A percentile compares a stretch with the other conserved stretches of the same genome.
These are phyloP conservation scores for Skeletonema potamos DNA, from an alignment of 108 stramenopile genomes.

Conservation along the genomic window DNA sequence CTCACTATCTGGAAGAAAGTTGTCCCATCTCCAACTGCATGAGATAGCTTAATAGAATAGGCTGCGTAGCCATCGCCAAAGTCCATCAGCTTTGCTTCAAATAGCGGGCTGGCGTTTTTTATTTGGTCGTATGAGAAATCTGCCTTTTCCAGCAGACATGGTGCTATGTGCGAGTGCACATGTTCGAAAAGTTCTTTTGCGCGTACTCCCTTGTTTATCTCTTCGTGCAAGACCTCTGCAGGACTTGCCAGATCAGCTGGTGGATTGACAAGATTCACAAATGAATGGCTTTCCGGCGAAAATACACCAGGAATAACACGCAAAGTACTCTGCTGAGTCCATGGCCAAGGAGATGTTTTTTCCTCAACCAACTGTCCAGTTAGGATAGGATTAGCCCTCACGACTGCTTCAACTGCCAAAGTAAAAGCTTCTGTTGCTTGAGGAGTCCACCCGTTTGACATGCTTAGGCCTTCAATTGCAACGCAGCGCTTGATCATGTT, in stretches of 20 bases:
- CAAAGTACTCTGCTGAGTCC: conserved; percentile 17
- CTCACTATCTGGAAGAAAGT: conserved; percentile 46
- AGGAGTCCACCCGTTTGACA: conserved; percentile 42
- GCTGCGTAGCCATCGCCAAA: conserved; percentile 48
- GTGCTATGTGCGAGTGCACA: conserved; percentile 26
- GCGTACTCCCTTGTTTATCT: neutral
- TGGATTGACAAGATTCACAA: conserved; percentile 30
- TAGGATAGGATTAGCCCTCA: conserved; percentile 46
- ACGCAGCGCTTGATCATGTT: conserved; percentile 49
- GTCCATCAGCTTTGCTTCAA: conserved; percentile 48
- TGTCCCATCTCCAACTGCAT: conserved; percentile 47
- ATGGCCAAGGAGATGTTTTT: conserved; percentile 40
- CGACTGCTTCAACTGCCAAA: conserved; percentile 43
- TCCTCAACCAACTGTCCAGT: conserved; percentile 45
- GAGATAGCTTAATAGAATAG: conserved; percentile 44
- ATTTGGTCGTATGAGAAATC: conserved; percentile 42
- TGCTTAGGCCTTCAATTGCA: conserved; percentile 32
- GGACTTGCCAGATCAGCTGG: conserved; percentile 29
- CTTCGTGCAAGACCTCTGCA: conserved; percentile 4
- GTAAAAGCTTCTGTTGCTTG: conserved; percentile 38
- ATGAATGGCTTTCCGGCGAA: conserved; percentile 39
- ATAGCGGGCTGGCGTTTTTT: conserved; percentile 30
- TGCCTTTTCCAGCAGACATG: conserved; percentile 28
- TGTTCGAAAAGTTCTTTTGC: conserved; percentile 29
- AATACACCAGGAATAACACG: conserved; percentile 34